Percentiles rank a stretch among this genome's conserved stretches.
Conservation (phyloP, 2,329 filamentous ascomycete genomes). For the Monosporascus sp. region DNA sequence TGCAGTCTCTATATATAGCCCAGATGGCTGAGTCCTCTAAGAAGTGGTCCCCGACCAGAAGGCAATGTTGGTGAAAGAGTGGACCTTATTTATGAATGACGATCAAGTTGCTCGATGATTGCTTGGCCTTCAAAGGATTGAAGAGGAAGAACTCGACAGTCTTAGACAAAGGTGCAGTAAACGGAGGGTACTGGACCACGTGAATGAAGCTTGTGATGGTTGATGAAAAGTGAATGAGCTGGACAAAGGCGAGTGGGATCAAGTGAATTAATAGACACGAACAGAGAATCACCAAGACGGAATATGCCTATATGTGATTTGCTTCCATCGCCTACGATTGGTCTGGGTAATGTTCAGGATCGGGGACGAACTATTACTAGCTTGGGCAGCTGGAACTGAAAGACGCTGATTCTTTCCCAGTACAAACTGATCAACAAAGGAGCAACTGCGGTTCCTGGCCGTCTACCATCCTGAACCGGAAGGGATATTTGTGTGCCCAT, state of each 20-base stretch:
- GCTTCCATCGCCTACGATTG: too few species aligned
- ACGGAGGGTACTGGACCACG: neutral
- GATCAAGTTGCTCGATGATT: too few species aligned
- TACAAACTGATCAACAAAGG: neutral
- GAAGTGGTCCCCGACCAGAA: too few species aligned
- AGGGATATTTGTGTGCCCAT: neutral
- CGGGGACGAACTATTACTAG: neutral
- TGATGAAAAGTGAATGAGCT: neutral
- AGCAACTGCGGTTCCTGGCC: neutral
- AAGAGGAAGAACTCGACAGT: neutral
- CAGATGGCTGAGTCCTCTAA: neutral
- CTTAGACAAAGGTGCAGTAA: neutral
- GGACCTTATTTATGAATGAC: too few species aligned
- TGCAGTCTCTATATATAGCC: neutral
- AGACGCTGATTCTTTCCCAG: neutral
- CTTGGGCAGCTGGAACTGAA: constrained; percentile 6
- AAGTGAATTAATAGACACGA: neutral
- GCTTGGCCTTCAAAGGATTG: too few species aligned
- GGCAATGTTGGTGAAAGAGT: too few species aligned
- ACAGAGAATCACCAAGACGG: neutral
- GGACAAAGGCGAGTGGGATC: neutral
- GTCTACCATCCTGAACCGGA: neutral
- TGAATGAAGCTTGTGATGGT: neutral
- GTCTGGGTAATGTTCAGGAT: too few species aligned
- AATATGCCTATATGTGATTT: too few species aligned